Conservation (phyloP, 78 protist species). For the Protostelium mycophagum region DNA sequence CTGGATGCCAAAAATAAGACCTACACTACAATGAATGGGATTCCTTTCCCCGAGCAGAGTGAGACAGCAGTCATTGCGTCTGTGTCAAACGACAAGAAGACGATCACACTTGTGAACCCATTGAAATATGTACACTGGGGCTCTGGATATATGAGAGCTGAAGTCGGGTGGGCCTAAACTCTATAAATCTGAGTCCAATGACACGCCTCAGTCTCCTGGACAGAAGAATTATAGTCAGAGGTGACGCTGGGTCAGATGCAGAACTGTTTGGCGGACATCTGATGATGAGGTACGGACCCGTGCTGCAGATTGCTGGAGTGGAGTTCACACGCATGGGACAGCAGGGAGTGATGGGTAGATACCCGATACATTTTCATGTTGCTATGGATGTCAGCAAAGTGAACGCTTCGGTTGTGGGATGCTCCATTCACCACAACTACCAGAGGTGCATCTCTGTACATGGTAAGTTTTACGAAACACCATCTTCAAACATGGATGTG, state of each 20-base stretch:
- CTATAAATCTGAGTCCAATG: background rate
- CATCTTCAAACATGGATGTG: too few species aligned
- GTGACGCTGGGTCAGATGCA: background rate
- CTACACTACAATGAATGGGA: background rate
- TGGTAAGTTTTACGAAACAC: conserved; percentile 1
- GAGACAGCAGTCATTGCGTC: background rate
- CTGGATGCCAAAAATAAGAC: background rate
- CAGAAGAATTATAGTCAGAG: background rate
- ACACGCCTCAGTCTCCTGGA: background rate
- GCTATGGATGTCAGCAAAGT: conserved; percentile 44
- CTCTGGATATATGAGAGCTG: background rate
- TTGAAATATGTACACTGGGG: background rate
- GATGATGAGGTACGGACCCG: background rate
- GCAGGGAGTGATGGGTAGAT: conserved; percentile 27
- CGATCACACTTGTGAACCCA: background rate
- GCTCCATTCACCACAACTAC: conserved; percentile 42
- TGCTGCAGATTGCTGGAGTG: conserved; percentile 14
- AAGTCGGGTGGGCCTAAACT: background rate
- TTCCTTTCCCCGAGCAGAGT: background rate
- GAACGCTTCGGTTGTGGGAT: background rate
- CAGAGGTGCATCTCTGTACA: conserved; percentile 45
- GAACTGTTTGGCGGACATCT: background rate
- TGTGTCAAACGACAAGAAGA: background rate
- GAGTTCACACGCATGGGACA: conserved; percentile 58
- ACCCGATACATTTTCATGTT: conserved; percentile 66